phyloP scores from a whole-genome alignment of 2,329 filamentous ascomycete species.

The Penicillium sumatraense region DNA sequence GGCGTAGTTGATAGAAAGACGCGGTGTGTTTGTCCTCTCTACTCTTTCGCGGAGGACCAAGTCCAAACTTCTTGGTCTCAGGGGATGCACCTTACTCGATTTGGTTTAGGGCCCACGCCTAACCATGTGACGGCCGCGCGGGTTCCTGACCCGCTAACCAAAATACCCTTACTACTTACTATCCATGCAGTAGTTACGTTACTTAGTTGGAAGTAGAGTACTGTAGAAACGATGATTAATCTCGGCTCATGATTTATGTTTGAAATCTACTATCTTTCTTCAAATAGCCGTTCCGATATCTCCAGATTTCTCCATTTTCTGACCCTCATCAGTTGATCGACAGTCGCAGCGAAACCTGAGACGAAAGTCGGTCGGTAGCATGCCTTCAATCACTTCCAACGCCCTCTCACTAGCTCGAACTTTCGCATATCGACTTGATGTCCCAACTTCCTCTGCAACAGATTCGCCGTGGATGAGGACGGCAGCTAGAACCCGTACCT shows the following conservation, averaged over 20 bases:
- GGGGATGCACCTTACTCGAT: conserved; percentile 26
- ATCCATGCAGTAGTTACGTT: too few species aligned
- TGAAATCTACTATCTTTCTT: background rate
- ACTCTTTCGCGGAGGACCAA: too few species aligned
- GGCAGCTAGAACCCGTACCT: conserved; percentile 65
- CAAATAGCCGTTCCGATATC: background rate
- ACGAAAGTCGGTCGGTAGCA: conserved; percentile 64
- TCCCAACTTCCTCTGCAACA: conserved; percentile 64
- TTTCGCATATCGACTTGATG: conserved; percentile 75
- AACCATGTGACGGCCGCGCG: conserved; percentile 25
- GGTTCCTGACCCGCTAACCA: conserved; percentile 13
- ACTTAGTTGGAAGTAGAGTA: too few species aligned
- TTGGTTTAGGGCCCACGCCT: conserved; percentile 19
- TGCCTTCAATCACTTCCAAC: conserved; percentile 50
- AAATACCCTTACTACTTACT: too few species aligned
- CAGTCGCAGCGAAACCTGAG: conserved; percentile 69
- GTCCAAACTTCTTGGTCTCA: conserved; percentile 23
- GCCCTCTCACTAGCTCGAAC: conserved; percentile 53
- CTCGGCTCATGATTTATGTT: background rate
- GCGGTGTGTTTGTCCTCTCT: conserved; percentile 27
- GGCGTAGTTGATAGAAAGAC: conserved; percentile 18
- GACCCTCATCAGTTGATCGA: conserved; percentile 3
- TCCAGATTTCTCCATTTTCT: background rate
- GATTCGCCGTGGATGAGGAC: conserved; percentile 76
- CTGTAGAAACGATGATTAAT: too few species aligned